These are phyloP conservation scores for Barnettozyma populi DNA, from an alignment of 805 yeast genomes.

Conservation along the genomic window DNA sequence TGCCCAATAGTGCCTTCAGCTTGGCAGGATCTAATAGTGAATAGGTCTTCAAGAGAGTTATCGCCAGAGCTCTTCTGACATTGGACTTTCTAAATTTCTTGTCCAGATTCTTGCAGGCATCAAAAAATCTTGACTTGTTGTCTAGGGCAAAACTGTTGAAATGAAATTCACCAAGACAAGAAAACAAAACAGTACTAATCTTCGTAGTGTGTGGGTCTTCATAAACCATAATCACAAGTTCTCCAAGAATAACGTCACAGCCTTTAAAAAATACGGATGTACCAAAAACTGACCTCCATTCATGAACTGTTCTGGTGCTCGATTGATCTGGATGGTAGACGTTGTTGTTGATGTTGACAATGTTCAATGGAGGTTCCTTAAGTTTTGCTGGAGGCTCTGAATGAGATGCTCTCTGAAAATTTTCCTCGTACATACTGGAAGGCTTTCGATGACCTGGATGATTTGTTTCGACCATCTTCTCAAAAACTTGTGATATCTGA, in stretches of 20 bases:
- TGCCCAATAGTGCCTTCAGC: slow-evolving; percentile 12
- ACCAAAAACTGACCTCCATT: slow-evolving; percentile 41
- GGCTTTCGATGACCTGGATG: slow-evolving; percentile 7
- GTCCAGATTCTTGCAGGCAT: slow-evolving; percentile 67
- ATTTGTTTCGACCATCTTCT: not conserved
- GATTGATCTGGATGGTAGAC: slow-evolving; percentile 13
- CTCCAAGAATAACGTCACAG: slow-evolving; percentile 39
- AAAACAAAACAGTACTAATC: slow-evolving; percentile 50
- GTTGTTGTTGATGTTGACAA: slow-evolving; percentile 20
- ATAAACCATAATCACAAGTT: slow-evolving; percentile 44
- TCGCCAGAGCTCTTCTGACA: slow-evolving; percentile 71
- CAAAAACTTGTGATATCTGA: not conserved
- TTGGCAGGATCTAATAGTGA: slow-evolving; percentile 41
- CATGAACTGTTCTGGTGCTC: slow-evolving; percentile 17
- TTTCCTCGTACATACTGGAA: slow-evolving; percentile 23
- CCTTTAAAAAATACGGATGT: slow-evolving; percentile 51
- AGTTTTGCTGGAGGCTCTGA: not conserved
- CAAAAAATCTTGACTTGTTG: slow-evolving; percentile 62
- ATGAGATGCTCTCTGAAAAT: slow-evolving; percentile 8
- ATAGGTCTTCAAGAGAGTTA: slow-evolving; percentile 62
- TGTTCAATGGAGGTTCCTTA: slow-evolving; percentile 20
- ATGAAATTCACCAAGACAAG: slow-evolving; percentile 62
- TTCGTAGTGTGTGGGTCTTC: slow-evolving; percentile 40
- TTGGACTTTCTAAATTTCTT: slow-evolving; percentile 45
- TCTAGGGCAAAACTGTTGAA: slow-evolving; percentile 54